Conservation (phyloP, 805 yeast genomes). For the Lipomyces mesembrius region DNA sequence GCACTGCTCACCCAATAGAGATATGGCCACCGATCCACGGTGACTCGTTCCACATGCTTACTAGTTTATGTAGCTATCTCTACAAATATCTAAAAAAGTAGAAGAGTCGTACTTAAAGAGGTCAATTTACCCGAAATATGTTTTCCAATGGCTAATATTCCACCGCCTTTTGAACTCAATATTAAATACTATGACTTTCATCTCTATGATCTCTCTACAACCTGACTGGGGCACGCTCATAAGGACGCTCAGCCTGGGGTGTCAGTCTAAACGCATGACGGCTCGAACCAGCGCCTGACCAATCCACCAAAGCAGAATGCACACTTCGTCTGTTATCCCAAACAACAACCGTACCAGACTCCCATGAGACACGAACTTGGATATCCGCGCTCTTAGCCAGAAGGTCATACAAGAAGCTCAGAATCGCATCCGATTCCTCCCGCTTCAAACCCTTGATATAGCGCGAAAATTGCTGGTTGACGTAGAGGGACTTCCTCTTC, state of each 20-base stretch:
- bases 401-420: constrained; percentile 58
- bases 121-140: too few relatives aligned
- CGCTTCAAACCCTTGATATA: constrained; percentile 71
- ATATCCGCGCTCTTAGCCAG: constrained; percentile 62
- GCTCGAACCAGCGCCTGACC: constrained; percentile 50
- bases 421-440: constrained; percentile 67
- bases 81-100: too few relatives aligned
- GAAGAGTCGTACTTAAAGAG: too few relatives aligned
- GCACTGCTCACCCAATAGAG: too few relatives aligned
- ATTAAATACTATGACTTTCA: not conserved
- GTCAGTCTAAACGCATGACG: constrained; percentile 80
- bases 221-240: constrained; percentile 12
- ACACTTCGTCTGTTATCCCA: constrained; percentile 78
- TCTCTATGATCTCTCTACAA: not conserved
- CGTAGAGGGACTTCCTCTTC: constrained; percentile 60
- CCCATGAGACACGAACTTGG: constrained; percentile 74
- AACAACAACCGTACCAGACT: constrained; percentile 67
- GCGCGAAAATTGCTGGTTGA: constrained; percentile 56
- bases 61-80: too few relatives aligned
- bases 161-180: too few relatives aligned
- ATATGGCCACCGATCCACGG: too few relatives aligned
- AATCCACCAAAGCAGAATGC: constrained; percentile 73
- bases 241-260: constrained; percentile 74
- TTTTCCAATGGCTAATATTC: too few relatives aligned
- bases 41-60: too few relatives aligned